A percentile compares a stretch with the other conserved stretches of the same genome.
phyloP scores from a whole-genome alignment of 257 asterid species.

The Solanum gandarillasii region DNA sequence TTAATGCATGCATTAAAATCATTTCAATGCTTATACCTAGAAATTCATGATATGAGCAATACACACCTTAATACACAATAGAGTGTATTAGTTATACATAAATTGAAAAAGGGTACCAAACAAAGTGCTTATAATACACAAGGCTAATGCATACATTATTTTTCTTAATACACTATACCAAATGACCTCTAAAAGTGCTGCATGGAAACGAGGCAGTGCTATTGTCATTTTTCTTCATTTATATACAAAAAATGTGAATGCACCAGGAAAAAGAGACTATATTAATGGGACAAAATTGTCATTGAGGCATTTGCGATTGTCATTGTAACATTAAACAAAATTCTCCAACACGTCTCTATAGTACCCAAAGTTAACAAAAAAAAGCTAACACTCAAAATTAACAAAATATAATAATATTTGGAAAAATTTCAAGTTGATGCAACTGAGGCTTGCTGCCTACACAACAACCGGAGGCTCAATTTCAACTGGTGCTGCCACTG shows the following conservation, averaged over 20 bases:
- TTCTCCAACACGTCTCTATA: background rate
- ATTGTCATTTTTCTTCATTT: too few relatives aligned
- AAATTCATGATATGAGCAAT: too few relatives aligned
- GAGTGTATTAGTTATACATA: too few relatives aligned
- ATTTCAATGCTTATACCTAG: too few relatives aligned
- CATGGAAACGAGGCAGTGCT: too few relatives aligned
- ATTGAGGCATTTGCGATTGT: background rate
- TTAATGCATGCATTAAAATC: too few relatives aligned
- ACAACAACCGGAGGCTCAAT: background rate
- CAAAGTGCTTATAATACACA: too few relatives aligned
- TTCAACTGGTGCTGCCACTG: background rate
- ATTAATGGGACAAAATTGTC: background rate
- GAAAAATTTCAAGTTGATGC: background rate
- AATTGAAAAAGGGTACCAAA: too few relatives aligned
- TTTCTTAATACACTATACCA: too few relatives aligned
- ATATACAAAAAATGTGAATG: background rate
- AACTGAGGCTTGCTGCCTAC: background rate
- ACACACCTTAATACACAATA: too few relatives aligned
- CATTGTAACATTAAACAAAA: background rate
- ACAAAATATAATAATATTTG: background rate
- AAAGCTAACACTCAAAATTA: background rate
- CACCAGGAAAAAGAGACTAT: background rate
- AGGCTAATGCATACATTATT: too few relatives aligned
- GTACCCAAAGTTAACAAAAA: background rate
- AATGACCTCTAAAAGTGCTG: too few relatives aligned